Percentiles rank a stretch among this genome's conserved stretches.
These are phyloP conservation scores for Triticum urartu DNA, from an alignment of 176 grass and related monocot genomes.

Conservation along the genomic window DNA sequence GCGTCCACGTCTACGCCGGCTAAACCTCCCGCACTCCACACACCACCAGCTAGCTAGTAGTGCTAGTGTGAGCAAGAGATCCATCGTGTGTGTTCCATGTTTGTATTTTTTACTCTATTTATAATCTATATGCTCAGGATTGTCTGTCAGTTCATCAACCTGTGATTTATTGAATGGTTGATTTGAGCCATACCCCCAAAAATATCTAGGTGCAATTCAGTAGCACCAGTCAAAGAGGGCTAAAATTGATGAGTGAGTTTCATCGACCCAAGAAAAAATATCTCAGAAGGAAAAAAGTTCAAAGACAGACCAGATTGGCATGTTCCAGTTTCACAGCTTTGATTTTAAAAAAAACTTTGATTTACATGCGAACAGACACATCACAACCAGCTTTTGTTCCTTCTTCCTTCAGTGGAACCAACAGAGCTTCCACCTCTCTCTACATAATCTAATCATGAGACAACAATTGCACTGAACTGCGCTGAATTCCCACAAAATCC, in stretches of 20 bases:
- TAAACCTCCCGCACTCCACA: neutral
- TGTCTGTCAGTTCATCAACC: neutral
- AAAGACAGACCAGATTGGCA: neutral
- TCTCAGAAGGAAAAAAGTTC: no score
- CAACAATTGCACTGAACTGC: neutral
- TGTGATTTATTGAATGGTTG: neutral
- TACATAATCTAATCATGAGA: neutral
- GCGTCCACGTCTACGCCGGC: conserved; percentile 24
- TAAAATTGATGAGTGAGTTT: no score
- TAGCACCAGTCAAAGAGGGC: neutral
- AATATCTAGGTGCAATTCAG: neutral
- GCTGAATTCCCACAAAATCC: neutral
- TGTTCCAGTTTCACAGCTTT: neutral
- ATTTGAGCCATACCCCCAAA: neutral
- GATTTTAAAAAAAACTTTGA: neutral
- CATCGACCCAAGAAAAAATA: no score
- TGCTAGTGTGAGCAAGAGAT: no score
- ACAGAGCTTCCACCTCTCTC: neutral
- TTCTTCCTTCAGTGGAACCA: neutral
- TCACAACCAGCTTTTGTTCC: neutral
- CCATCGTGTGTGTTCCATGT: neutral
- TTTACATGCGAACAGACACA: neutral
- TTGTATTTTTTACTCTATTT: neutral
- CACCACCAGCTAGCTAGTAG: no score
- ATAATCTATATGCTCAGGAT: neutral